Evolutionary conservation across 2,329 filamentous ascomycete genomes (phyloP), one percentile per base, ranked within the genome.

Genomic region (Diaporthe batatas): DNA sequence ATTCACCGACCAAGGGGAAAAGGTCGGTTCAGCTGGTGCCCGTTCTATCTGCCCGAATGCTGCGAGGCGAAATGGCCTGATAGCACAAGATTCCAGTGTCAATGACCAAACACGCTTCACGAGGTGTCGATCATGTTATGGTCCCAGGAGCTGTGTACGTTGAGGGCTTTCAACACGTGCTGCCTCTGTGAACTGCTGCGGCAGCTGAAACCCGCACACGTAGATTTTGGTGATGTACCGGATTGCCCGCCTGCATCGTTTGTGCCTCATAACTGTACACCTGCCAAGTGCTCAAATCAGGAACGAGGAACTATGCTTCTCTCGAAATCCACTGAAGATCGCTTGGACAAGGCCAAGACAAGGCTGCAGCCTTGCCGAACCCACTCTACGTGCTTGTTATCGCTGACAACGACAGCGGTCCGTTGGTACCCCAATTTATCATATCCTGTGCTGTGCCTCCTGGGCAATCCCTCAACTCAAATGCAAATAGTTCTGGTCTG

Each of bases 1-100:
- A 80, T 77, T 74, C 69, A 72, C 70, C 70, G 73, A 74, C 73
- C 55, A 74, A 65, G 47, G 55, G 57, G n/a, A 72, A 55, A 36
- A 71, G 49, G 58, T 71, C 69, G 58, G 59, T 47, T 44, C 49
- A 71, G 51, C 58, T 55, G 69, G 65, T 39, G 34, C 65, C 34
- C 65, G 39, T 69, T 67, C 62, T 51, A 21, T 67, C 51, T 47
- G n/a, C 29, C 62, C 36, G 32, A 39, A 39, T 39, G 47, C 32
- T 53, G n/a, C 32, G 62, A 14, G 44, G 32, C 62, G n/a, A 25
- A 39, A 39, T 67, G 62, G 49, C 62, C 62, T 32, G 32, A 53
- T 67, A 67, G 62, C 62, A 67, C 62, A 53, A 36, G 62, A 39
- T 67, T 67, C 62, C 62, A 25, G 62, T 49, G 47, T 67, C 62